Conservation (phyloP, 140 eudicot genomes). For the Erigeron philadelphicus region DNA sequence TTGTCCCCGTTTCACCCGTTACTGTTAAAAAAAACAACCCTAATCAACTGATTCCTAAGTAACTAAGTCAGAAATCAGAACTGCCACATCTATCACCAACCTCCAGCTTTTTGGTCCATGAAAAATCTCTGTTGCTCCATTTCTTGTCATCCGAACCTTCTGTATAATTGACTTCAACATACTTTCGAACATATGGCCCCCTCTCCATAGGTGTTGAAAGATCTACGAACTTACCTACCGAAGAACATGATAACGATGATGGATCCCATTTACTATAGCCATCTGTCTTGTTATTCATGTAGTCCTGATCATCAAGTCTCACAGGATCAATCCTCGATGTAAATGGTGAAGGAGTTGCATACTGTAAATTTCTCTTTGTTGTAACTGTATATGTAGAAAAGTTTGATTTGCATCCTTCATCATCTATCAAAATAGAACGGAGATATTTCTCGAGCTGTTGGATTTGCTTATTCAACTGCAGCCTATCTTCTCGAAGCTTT, state of each 20-base stretch:
- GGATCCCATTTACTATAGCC: constrained; percentile 47
- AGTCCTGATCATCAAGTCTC: constrained; percentile 53
- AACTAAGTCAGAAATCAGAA: background rate
- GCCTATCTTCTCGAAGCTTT: constrained; percentile 73
- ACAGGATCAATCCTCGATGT: constrained; percentile 43
- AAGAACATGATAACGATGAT: constrained; percentile 38
- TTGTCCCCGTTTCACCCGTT: background rate
- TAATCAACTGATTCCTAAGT: background rate
- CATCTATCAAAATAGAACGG: constrained; percentile 31
- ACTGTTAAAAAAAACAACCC: background rate
- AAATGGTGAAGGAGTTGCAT: constrained; percentile 50
- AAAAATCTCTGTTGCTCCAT: constrained; percentile 75
- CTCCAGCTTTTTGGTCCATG: constrained; percentile 91
- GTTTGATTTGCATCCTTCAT: constrained; percentile 56
- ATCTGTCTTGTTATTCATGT: constrained; percentile 28
- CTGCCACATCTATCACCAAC: constrained; percentile 31
- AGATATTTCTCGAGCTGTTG: constrained; percentile 61
- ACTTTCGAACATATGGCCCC: constrained; percentile 52
- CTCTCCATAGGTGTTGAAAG: constrained; percentile 64
- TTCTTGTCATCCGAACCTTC: constrained; percentile 81
- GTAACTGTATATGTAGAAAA: constrained; percentile 59
- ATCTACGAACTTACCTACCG: constrained; percentile 37
- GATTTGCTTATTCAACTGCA: constrained; percentile 77
- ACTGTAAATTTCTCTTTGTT: constrained; percentile 39
- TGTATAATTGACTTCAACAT: constrained; percentile 58